A percentile compares a stretch with the other conserved stretches of the same genome.
These are phyloP conservation scores for Paecilomyces dactylethromorphus DNA, from an alignment of 2,329 filamentous ascomycete genomes.

Conservation along the genomic window DNA sequence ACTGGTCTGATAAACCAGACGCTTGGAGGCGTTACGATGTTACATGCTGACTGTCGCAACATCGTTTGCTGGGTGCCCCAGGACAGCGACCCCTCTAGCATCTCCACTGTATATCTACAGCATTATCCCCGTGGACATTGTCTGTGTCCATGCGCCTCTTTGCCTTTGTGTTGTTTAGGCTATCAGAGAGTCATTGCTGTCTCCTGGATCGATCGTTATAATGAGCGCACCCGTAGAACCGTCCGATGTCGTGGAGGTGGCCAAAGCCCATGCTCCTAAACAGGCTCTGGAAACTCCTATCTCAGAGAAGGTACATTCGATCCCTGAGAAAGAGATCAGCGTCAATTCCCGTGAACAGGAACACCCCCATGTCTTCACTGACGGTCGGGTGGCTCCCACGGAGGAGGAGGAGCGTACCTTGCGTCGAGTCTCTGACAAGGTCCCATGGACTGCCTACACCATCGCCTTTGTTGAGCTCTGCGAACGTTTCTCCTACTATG, in stretches of 20 bases:
- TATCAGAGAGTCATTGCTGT: background rate
- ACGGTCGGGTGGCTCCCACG: constrained; percentile 29
- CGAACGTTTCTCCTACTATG: constrained; percentile 56
- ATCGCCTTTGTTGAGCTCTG: constrained; percentile 52
- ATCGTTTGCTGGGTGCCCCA: background rate
- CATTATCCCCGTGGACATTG: background rate
- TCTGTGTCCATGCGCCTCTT: background rate
- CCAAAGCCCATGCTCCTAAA: background rate
- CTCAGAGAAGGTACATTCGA: background rate
- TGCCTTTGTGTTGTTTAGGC: background rate
- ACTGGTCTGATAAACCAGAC: background rate
- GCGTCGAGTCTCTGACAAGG: constrained; percentile 49
- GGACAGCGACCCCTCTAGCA: background rate
- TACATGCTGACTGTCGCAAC: background rate
- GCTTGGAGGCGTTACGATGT: background rate
- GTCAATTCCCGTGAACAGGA: background rate
- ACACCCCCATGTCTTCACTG: background rate
- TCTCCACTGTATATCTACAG: background rate
- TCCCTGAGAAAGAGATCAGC: background rate
- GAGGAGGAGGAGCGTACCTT: constrained; percentile 46
- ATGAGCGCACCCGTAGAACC: background rate
- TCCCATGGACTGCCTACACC: constrained; percentile 51
- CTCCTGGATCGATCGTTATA: background rate
- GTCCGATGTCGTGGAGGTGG: background rate
- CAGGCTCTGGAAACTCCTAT: background rate